Evolutionary conservation across 1,284 basidiomycete genomes (phyloP).

Genomic region (Pterulicium gracile): DNA sequence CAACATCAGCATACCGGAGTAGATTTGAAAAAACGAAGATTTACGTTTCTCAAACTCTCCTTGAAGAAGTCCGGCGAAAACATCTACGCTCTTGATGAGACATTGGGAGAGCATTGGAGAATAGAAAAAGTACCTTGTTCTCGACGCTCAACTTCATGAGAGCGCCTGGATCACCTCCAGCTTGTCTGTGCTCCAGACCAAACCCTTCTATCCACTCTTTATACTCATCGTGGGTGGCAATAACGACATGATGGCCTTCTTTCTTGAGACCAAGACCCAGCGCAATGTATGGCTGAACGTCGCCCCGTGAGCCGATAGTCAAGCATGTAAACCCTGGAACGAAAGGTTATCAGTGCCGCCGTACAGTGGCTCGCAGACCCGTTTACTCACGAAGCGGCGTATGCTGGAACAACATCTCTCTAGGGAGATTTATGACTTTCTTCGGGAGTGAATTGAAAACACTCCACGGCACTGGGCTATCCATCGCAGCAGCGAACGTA

Average conservation of each 20-base stretch:
- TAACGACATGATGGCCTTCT: slow-evolving; percentile 44
- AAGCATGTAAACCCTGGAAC: slow-evolving; percentile 32
- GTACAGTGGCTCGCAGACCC: too few relatives aligned
- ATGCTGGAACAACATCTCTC: slow-evolving; percentile 6
- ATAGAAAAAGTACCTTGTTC: slow-evolving; percentile 33
- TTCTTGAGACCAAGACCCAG: slow-evolving; percentile 33
- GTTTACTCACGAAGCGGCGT: background rate
- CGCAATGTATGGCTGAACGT: slow-evolving; percentile 44
- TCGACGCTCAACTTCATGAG: slow-evolving; percentile 51
- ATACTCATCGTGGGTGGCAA: slow-evolving; percentile 58
- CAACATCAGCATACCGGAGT: background rate
- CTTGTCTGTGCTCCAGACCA: slow-evolving; percentile 57
- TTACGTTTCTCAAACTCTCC: slow-evolving; percentile 49
- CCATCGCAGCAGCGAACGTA: slow-evolving; percentile 1
- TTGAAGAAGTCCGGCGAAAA: slow-evolving; percentile 79
- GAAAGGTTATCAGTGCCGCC: slow-evolving; percentile 19
- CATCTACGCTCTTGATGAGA: slow-evolving; percentile 35
- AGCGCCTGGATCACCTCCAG: slow-evolving; percentile 73
- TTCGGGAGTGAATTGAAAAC: slow-evolving; percentile 27
- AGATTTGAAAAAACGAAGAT: slow-evolving; percentile 14
- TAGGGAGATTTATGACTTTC: slow-evolving; percentile 34
- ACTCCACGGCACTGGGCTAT: slow-evolving; percentile 12
- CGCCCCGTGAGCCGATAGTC: slow-evolving; percentile 40
- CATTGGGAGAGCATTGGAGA: slow-evolving; percentile 1
- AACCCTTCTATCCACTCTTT: slow-evolving; percentile 50